Evolutionary conservation across 106 monocot genomes (phyloP), one percentile per base, ranked within the genome.

Genomic region (Dendrobium nobile): DNA sequence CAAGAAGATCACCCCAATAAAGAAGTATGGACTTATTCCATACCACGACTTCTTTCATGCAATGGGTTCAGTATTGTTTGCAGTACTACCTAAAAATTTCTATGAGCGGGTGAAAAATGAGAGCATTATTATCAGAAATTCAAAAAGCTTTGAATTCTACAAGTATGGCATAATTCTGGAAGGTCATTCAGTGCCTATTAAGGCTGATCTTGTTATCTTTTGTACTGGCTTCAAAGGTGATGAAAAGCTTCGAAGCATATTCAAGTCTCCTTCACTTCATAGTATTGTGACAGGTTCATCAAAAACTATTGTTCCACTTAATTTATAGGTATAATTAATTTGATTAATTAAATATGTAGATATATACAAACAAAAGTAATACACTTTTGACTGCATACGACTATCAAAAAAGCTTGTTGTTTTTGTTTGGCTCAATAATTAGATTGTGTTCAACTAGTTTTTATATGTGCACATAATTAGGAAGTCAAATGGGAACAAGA

Each of bases 161-260:
- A 80, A 87, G 11, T 48, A 80, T 16, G 92, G 94, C 16, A 42
- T 95, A 24, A 59, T 87, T 33, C 13, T 88, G 7, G 86, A 88
- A 24, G 89, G 72, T 33, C 88, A 89, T 54, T 54, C 41, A 20
- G 75, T 48, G n/a, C 59, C 59, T 0, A 48, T 87, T 17, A 61
- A 87, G 73, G 80, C 78, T 42, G 92, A 95, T 82, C 3, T 95
- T 1, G 92, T 90, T n/a, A 92, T 95, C 75, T 68, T 92, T 37
- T 92, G 90, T 9, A 95, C 94, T 37, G 94, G 92, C 22, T 95
- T 55, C 81, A 89, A 78, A 47, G 84, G 92, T 20, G 92, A 95
- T 64, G 24, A 88, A 61, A 94, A 94, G 82, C 85, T 94, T 22
- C 87, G 79, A 84, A 18, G 77, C 45, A 88, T 92, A 8, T 92